A percentile compares a stretch with the other conserved stretches of the same genome.
Evolutionary conservation across 169 alveolate genomes (phyloP).

Genomic region (Cytauxzoon felis): DNA sequence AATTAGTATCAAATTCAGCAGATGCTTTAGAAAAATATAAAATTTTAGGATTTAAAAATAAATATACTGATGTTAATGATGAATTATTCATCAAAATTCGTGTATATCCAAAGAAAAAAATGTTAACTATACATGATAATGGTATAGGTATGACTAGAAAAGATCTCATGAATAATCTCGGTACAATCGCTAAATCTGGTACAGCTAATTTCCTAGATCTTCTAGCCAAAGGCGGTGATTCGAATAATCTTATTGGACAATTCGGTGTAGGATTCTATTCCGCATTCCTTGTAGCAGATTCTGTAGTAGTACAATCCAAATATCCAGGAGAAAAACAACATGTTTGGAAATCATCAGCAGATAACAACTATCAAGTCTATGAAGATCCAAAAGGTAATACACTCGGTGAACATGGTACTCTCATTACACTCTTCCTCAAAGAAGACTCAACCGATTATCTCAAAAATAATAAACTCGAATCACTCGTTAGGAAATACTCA

Average conservation of each 20-base stretch:
- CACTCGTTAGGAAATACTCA: slow-evolving; percentile 90
- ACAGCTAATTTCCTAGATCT: slow-evolving; percentile 98
- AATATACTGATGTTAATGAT: slow-evolving; percentile 62
- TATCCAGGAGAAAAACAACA: slow-evolving; percentile 89
- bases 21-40: slow-evolving; percentile 97
- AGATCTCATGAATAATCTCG: slow-evolving; percentile 96
- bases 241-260: slow-evolving; percentile 97
- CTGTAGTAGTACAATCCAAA: slow-evolving; percentile 93
- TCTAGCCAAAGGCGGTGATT: slow-evolving; percentile 91
- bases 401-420: slow-evolving; percentile 94
- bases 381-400: slow-evolving; percentile 96
- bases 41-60: slow-evolving; percentile 65
- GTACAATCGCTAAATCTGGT: slow-evolving; percentile 99
- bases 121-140: slow-evolving; percentile 93
- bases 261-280: slow-evolving; percentile 99
- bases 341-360: slow-evolving; percentile 97
- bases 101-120: slow-evolving; percentile 88
- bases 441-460: slow-evolving; percentile 97
- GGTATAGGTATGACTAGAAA: slow-evolving; percentile 99
- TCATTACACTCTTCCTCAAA: slow-evolving; percentile 93
- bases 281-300: slow-evolving; percentile 97
- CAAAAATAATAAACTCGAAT: slow-evolving; percentile 88
- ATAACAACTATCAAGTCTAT: slow-evolving; percentile 88
- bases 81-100: slow-evolving; percentile 85
- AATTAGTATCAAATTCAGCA: slow-evolving; percentile 96